These are phyloP conservation scores for Coccinonectria pachysandricola DNA, from an alignment of 2,329 filamentous ascomycete genomes.

Conservation along the genomic window DNA sequence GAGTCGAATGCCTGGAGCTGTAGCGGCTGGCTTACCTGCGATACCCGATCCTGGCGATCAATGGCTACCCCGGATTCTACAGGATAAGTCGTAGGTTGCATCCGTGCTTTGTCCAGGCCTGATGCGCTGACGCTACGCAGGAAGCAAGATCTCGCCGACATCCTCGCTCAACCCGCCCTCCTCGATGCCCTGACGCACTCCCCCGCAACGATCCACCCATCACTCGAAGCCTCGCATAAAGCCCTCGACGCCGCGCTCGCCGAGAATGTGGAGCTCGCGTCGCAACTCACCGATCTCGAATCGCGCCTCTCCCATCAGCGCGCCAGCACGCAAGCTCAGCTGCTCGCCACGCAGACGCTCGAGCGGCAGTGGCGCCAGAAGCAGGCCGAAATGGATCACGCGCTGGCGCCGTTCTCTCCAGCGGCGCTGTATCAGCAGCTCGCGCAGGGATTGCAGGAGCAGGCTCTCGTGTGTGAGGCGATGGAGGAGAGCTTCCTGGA, in stretches of 20 bases:
- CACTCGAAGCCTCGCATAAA: conserved; percentile 53
- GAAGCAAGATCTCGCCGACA: conserved; percentile 65
- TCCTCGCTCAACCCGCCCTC: conserved; percentile 54
- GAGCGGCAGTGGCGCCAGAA: conserved; percentile 90
- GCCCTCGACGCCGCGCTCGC: conserved; percentile 55
- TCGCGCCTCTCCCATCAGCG: conserved; percentile 49
- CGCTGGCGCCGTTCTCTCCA: conserved; percentile 74
- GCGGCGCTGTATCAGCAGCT: conserved; percentile 78
- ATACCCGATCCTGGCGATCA: conserved; percentile 53
- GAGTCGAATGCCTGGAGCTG: conserved; percentile 8
- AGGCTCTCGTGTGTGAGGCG: conserved; percentile 68
- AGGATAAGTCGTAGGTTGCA: conserved; percentile 85
- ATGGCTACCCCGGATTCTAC: conserved; percentile 68
- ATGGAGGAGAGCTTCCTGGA: conserved; percentile 92
- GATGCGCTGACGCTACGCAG: too few relatives aligned
- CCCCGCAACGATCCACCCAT: conserved; percentile 58
- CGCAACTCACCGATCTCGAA: conserved; percentile 52
- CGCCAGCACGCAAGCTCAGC: conserved; percentile 63
- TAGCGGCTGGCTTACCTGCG: conserved; percentile 22
- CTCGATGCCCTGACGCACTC: conserved; percentile 66
- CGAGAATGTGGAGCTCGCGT: conserved; percentile 62
- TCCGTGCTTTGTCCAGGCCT: too few relatives aligned
- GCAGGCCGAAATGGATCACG: conserved; percentile 79
- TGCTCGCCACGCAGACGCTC: conserved; percentile 73
- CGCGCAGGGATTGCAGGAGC: conserved; percentile 66